Evolutionary conservation across 805 yeast species (phyloP), one percentile per base, ranked within the genome.

Genomic region (Yarrowia sp.): DNA sequence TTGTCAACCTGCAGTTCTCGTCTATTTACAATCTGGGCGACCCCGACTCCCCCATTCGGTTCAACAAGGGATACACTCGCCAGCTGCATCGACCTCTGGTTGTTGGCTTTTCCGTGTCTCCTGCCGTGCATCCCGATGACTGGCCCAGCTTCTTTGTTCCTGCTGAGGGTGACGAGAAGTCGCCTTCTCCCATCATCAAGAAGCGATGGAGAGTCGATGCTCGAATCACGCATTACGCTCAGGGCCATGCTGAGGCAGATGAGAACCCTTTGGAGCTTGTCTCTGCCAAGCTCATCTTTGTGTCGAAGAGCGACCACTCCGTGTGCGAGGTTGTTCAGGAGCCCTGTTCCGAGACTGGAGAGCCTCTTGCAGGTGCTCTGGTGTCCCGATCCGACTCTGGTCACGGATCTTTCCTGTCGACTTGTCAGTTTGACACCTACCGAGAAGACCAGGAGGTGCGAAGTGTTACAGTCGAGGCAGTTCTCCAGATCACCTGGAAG

Each of bases 131-230:
- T 38, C 67, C 66, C 1, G 72, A 69, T 22, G 62, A 62, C 4
- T 76, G 80, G 80, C 73, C 76, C n/a, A 72, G 68, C 38, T 62
- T 72, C 39, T 77, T 76, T 64, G 68, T 73, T 12, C 70, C 75
- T 7, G 61, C 64, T 10, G 63, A 60, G 10, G 58, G 46, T 13
- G 51, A 46, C 27, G 49, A 38, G 6, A 19, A 25, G 13, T 27
- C 61, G 1, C 69, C 68, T 21, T 60, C 69, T 22, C 77, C 76
- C 1, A 66, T 64, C 16, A 69, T 74, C 46, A 53, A 53, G 27
- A 58, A 44, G 33, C 62, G 62, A 31, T 58, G 62, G 62, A 42
- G 41, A 32, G 41, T 58, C 9, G 62, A 58, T 7, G 38, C 53
- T 1, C 31, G 62, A 10, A 41, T 58, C 33, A 25, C 62, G 9